Evolutionary conservation across 2,329 filamentous ascomycete species (phyloP).

Genomic region (Pseudocercospora cruenta): DNA sequence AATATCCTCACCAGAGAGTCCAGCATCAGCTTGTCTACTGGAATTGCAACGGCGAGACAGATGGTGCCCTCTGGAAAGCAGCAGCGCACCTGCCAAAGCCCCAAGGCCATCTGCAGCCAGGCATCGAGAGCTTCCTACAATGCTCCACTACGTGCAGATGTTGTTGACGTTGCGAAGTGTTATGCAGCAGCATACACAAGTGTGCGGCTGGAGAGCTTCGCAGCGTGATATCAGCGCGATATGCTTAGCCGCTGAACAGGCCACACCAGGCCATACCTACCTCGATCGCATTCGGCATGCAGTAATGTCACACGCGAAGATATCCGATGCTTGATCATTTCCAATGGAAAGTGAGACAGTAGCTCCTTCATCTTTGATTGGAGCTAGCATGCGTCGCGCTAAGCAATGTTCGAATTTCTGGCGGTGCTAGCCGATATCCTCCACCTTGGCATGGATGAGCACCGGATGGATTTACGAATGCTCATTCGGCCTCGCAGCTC

Average conservation of each 20-base stretch:
- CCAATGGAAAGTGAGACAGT: neutral
- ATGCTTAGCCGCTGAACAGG: neutral
- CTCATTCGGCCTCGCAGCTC: neutral
- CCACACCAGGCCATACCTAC: neutral
- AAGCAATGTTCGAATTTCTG: constrained; percentile 4
- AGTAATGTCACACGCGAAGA: neutral
- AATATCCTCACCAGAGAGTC: neutral
- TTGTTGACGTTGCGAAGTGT: neutral
- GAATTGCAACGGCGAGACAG: neutral
- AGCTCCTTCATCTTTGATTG: neutral
- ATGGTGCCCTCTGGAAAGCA: neutral
- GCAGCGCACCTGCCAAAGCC: neutral
- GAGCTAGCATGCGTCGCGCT: neutral
- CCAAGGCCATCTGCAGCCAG: neutral
- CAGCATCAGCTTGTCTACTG: neutral
- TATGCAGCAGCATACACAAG: neutral
- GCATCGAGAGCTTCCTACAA: neutral
- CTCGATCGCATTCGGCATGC: neutral
- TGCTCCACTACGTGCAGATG: neutral
- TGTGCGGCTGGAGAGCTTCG: neutral
- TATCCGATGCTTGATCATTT: neutral
- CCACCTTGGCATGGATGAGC: neutral
- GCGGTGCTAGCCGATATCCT: constrained; percentile 3
- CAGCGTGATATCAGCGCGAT: neutral
- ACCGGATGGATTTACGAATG: neutral